Percentiles rank a stretch among this genome's conserved stretches.
Conservation (phyloP, 2,329 filamentous ascomycete genomes). For the Monilinia fructicola region DNA sequence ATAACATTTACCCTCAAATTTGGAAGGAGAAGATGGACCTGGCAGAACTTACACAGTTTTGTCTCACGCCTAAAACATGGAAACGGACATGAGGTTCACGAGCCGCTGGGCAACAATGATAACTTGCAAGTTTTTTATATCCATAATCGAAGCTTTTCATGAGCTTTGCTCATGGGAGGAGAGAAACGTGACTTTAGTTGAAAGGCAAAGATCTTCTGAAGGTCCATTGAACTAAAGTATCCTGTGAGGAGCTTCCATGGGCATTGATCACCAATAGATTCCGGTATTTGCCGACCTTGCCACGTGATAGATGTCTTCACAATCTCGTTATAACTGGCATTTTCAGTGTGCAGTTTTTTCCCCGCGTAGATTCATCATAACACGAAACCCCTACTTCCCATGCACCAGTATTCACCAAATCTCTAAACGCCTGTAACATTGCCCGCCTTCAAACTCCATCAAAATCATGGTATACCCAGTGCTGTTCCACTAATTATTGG, state of each 20-base stretch:
- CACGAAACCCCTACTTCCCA: conserved; percentile 1
- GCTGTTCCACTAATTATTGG: not conserved
- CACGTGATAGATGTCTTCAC: not conserved
- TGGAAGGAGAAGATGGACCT: not conserved
- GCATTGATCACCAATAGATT: not conserved
- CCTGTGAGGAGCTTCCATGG: not conserved
- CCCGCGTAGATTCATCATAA: not conserved
- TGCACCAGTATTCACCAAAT: not conserved
- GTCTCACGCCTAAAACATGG: not conserved
- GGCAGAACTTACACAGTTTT: not conserved
- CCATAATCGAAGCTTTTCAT: not conserved
- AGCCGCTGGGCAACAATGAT: not conserved
- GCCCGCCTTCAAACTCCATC: conserved; percentile 9
- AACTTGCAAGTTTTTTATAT: not conserved
- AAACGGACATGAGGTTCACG: not conserved
- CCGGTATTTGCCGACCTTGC: not conserved
- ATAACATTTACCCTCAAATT: not conserved
- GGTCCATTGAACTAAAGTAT: not conserved
- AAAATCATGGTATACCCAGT: not conserved
- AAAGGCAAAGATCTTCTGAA: not conserved
- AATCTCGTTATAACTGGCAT: not conserved
- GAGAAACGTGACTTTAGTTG: not conserved
- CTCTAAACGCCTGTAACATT: conserved; percentile 4
- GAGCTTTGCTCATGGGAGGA: too few species aligned
- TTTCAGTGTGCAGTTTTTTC: not conserved